phyloP scores from a whole-genome alignment of 768 basidiomycete species.

The Lyophyllum semitale region DNA sequence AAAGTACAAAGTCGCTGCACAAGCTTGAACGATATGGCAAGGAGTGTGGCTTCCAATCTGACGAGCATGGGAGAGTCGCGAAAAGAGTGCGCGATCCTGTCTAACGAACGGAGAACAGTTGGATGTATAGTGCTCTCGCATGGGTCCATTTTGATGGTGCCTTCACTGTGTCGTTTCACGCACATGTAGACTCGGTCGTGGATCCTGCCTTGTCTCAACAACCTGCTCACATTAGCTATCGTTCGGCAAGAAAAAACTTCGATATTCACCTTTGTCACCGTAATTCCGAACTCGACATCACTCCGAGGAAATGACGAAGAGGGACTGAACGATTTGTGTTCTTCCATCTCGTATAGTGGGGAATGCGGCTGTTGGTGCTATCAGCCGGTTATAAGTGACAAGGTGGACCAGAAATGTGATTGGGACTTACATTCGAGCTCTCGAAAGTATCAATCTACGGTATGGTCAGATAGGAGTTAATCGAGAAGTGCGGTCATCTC shows the following conservation, averaged over 20 bases:
- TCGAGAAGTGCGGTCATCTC: neutral
- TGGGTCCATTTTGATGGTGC: slow-evolving; percentile 13
- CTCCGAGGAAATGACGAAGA: slow-evolving; percentile 2
- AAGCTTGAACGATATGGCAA: neutral
- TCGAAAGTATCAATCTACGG: slow-evolving; percentile 13
- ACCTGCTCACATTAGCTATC: neutral
- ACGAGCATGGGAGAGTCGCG: neutral
- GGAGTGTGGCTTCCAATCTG: neutral
- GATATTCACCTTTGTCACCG: slow-evolving; percentile 11
- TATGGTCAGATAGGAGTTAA: neutral
- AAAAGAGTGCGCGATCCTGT: neutral
- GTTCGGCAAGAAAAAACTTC: neutral
- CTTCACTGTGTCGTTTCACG: neutral
- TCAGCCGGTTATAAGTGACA: neutral
- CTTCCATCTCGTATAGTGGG: slow-evolving; percentile 9
- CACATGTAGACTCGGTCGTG: neutral
- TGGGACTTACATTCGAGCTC: slow-evolving; percentile 1
- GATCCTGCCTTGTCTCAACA: slow-evolving; percentile 11
- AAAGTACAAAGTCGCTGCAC: neutral
- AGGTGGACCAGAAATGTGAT: neutral
- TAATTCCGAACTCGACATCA: slow-evolving; percentile 14
- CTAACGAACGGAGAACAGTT: neutral
- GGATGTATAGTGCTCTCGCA: slow-evolving; percentile 8
- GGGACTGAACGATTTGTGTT: slow-evolving; percentile 1
- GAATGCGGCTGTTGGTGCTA: neutral